Evolutionary conservation across 768 basidiomycete genomes (phyloP), one percentile per base, ranked within the genome.

Genomic region (Leccinellum rugosiceps): DNA sequence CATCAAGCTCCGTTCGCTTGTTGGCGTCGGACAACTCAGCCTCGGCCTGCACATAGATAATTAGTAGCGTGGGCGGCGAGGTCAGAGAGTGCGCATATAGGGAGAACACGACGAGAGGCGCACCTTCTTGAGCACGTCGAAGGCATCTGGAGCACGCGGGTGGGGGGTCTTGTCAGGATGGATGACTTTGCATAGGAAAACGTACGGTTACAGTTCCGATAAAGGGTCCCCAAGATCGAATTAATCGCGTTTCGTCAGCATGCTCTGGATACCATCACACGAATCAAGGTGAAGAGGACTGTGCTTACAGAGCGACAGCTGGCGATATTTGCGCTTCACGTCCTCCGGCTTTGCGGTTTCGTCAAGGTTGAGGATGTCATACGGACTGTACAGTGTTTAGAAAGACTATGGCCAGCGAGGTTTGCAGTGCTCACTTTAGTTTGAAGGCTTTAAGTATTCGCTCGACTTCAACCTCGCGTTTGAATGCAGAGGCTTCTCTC

Each of bases 121-220:
- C 51, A 90, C 92, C 84, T 97, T 96, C 78, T 97, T 97, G 48
- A 97, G 80, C 32, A 93, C 68, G 72, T 96, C 94, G 69, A 97
- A 97, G 1, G 94, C 94, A 74, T 97, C 92, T 65, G 92, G 88
- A 51, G 92, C 91, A 66, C 86, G 84, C 28, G 83, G 79, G 75
- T 97, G 92, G 70, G 90, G 78, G 65, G 90, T 89, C 81, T 98
- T 99, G 79, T 99, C 97, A 60, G 97, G 97, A 80, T 99, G 97
- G 68, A 99, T 98, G 74, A 97, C 92, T 94, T 70, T 60, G 60
- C 65, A 64, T 72, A 59, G 69, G 55, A 72, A 60, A 76, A 80
- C 77, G 78, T 80, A 79, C 79, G 53, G 38, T 45, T 4, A 55
- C 26, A 51, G 56, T 47, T 19, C 14, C 13, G 35, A 11, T 1